Percentiles rank a stretch among this genome's conserved stretches.
These are phyloP conservation scores for Neurospora tetraspora DNA, from an alignment of 495 filamentous ascomycete genomes.

Conservation along the genomic window DNA sequence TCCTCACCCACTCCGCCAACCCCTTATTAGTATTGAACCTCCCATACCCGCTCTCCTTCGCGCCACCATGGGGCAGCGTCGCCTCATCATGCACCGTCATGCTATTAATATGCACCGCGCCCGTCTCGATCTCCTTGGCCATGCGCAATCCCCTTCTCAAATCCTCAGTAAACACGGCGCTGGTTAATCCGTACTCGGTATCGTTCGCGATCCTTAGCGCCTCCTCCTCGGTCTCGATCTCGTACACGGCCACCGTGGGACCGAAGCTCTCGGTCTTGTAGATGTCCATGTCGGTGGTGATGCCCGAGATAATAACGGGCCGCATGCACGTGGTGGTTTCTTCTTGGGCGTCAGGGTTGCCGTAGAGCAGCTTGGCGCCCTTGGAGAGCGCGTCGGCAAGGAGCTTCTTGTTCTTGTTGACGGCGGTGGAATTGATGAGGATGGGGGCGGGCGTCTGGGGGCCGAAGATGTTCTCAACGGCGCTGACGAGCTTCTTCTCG, in stretches of 20 bases:
- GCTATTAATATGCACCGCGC: conserved; percentile 81
- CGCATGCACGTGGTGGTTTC: conserved; percentile 47
- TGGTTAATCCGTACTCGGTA: conserved; percentile 70
- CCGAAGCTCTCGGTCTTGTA: conserved; percentile 78
- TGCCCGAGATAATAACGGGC: conserved; percentile 57
- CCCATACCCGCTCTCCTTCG: conserved; percentile 78
- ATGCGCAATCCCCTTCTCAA: conserved; percentile 64
- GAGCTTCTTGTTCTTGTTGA: conserved; percentile 59
- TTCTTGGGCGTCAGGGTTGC: conserved; percentile 40
- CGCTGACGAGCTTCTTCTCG: conserved; percentile 46
- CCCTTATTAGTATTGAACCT: conserved; percentile 41
- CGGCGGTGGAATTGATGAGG: conserved; percentile 50
- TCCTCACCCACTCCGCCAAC: conserved; percentile 67
- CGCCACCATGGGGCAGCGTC: conserved; percentile 70
- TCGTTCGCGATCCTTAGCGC: conserved; percentile 70
- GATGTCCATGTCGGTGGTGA: conserved; percentile 75
- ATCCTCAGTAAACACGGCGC: conserved; percentile 82
- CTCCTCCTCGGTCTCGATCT: conserved; percentile 53
- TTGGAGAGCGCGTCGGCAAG: conserved; percentile 54
- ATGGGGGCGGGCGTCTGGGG: conserved; percentile 41
- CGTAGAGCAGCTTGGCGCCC: conserved; percentile 58
- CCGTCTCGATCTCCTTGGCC: conserved; percentile 65
- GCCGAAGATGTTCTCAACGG: conserved; percentile 41
- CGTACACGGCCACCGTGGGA: conserved; percentile 55
- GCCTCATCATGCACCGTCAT: conserved; percentile 81